Conservation (phyloP, 2,329 filamentous ascomycete species). For the Talaromyces sp. region DNA sequence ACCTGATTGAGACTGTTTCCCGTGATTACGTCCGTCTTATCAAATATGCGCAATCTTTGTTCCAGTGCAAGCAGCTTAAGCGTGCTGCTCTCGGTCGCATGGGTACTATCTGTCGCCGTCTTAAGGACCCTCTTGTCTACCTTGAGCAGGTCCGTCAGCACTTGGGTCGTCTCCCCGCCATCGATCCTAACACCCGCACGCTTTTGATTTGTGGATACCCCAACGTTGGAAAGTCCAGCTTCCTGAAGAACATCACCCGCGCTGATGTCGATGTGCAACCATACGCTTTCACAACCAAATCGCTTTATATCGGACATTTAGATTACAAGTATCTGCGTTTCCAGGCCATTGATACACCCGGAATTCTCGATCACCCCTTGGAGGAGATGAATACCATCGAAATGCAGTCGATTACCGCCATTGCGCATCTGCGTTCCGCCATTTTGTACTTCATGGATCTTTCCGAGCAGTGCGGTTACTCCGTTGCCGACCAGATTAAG, state of each 20-base stretch:
- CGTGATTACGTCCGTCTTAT: conserved; percentile 94
- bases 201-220: conserved; percentile 96
- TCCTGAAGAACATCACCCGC: conserved; percentile 86
- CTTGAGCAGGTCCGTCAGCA: conserved; percentile 97
- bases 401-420: conserved; percentile 98
- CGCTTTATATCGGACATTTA: conserved; percentile 95
- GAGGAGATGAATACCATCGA: conserved; percentile 99
- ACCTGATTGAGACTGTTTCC: conserved; percentile 92
- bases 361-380: conserved; percentile 93
- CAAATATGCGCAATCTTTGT: conserved; percentile 95
- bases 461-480: conserved; percentile 95
- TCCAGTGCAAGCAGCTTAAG: conserved; percentile 99
- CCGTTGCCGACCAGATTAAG: conserved; percentile 86
- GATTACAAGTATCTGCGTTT: conserved; percentile 92
- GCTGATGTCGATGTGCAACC: conserved; percentile 97
- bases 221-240: conserved; percentile 96
- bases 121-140: conserved; percentile 94
- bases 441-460: conserved; percentile 99
- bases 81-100: conserved; percentile 93
- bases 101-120: conserved; percentile 92
- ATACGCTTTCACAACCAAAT: conserved; percentile 98
- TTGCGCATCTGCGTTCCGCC: conserved; percentile 91
- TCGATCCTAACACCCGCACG: conserved; percentile 95
- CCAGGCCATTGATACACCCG: conserved; percentile 96
- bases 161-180: conserved; percentile 93